Conservation (phyloP, 805 yeast genomes). For the Starmerella khaoyaiensis region DNA sequence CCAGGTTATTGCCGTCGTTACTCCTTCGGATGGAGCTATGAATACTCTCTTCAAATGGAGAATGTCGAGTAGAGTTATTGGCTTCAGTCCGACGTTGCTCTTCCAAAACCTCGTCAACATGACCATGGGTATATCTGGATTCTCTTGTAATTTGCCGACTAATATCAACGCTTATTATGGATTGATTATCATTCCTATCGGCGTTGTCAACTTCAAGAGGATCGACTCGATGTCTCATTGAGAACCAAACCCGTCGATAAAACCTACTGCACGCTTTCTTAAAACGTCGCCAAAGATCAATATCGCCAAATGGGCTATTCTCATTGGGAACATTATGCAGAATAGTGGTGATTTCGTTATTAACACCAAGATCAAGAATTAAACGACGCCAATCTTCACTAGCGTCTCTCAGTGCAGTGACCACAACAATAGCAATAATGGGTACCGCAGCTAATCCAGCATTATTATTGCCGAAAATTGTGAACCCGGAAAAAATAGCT, state of each 20-base stretch:
- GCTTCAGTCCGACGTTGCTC: background rate
- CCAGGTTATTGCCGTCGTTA: no score
- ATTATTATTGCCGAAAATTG: slow-evolving; percentile 57
- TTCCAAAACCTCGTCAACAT: background rate
- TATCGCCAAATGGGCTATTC: slow-evolving; percentile 42
- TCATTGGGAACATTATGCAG: slow-evolving; percentile 42
- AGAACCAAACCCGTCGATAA: slow-evolving; percentile 11
- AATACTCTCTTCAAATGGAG: no score
- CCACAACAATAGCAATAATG: slow-evolving; percentile 58
- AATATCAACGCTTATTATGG: background rate
- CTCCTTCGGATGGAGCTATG: no score
- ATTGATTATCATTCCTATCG: slow-evolving; percentile 21
- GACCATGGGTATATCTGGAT: no score
- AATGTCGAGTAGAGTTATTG: background rate
- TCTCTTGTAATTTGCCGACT: background rate
- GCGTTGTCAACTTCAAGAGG: slow-evolving; percentile 23
- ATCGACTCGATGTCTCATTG: slow-evolving; percentile 12
- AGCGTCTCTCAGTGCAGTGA: slow-evolving; percentile 67
- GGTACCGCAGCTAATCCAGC: slow-evolving; percentile 75
- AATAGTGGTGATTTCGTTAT: slow-evolving; percentile 49
- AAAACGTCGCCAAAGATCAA: slow-evolving; percentile 54
- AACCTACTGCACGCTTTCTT: slow-evolving; percentile 37
- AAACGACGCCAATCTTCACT: slow-evolving; percentile 63
- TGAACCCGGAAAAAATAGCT: slow-evolving; percentile 62
- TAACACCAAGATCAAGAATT: slow-evolving; percentile 51